Evolutionary conservation across 1,139 yeast genomes (phyloP), one percentile per base, ranked within the genome.

Genomic region (Blastobotrys indianensis): DNA sequence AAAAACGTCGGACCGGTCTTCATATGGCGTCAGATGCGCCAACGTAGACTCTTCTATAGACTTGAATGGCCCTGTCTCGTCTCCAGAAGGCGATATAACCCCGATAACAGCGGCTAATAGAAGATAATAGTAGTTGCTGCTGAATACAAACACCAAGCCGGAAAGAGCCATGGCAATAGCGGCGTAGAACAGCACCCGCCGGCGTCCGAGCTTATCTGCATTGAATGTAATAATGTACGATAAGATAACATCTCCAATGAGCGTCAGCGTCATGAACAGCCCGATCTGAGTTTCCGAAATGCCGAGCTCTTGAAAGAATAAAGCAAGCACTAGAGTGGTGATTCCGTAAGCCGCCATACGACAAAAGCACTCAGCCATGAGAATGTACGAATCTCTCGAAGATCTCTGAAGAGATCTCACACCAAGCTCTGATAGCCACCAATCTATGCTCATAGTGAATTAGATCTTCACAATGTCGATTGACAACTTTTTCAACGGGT

Each of bases 1-100:
- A 68, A 80, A 87, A 1, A 86, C 71, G 51, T 81, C 87, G 0
- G 95, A 83, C 39, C 94, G 70, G 47, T 77, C 77, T 42, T 72
- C 73, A 41, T 73, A 73, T 0, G 82, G 79, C 0, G 94, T 82
- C 54, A 88, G 67, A 63, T 86, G 94, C 0, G 96, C 95, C 47
- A 88, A 71, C 29, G 85, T 76, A 0, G 94, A 84, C 61, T 88
- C 96, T 61, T 88, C 97, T 16, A 88, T 80, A 1, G 94, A 80
- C 59, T 85, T 83, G 65, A 88, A 88, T 0, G 97, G 97, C 0
- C 97, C 97, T 0, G 92, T 86, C 60, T 88, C 97, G 57, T 83
- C 92, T 12, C 96, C 95, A 33, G 90, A 80, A 0, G 96, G 95
- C 1, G 95, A 85, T 4, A 88, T 83, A 10, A 88, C 78, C 33